Evolutionary conservation across 2,329 filamentous ascomycete genomes (phyloP), one percentile per base, ranked within the genome.

Genomic region (Hypoxylon sp.): DNA sequence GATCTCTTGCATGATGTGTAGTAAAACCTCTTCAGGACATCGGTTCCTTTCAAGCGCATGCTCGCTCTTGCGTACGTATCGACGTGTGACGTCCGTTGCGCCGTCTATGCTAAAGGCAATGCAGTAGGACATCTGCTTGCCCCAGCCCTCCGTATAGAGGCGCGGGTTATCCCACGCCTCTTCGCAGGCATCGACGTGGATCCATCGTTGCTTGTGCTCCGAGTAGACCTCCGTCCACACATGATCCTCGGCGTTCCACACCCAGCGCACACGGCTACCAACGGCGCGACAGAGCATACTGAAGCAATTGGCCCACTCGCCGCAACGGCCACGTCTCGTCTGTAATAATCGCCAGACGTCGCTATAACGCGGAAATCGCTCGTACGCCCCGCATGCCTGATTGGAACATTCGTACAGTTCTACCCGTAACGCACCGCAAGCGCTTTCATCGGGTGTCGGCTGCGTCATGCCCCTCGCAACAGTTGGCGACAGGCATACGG

Each of bases 161-260:
- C 92, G 87, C 52, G 96, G 96, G 74, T 95, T 93, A 77, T 99
- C 96, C 93, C 94, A 98, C 1, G 92, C 89, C 76, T 95, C 95
- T 77, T 98, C 96, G 75, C 95, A 97, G 32, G 91, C 90, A 78
- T 99, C 96, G 42, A 97, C 93, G 71, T 98, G 95, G n/a, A 98
- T 86, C 96, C 96, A 99, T 76, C 93, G 89, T 78, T 91, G 90
- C 75, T 95, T 91, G 79, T 97, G 93, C 68, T 96, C 92, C 2
- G 94, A 97, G 81, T 97, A 99, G 12, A 98, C 91, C 74, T 98
- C 96, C 0, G 94, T 97, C 96, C 96, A 99, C 24, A 97, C 93
- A 75, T 97, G 93, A 77, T 98, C 96, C 79, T 98, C 96, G 28
- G 91, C 91, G 72, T 98, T 98, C 96, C 96, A 99, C 9, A 99